A percentile compares a stretch with the other conserved stretches of the same genome.
Conservation (phyloP, 257 asterid species). For the Nicotiana noctiflora region DNA sequence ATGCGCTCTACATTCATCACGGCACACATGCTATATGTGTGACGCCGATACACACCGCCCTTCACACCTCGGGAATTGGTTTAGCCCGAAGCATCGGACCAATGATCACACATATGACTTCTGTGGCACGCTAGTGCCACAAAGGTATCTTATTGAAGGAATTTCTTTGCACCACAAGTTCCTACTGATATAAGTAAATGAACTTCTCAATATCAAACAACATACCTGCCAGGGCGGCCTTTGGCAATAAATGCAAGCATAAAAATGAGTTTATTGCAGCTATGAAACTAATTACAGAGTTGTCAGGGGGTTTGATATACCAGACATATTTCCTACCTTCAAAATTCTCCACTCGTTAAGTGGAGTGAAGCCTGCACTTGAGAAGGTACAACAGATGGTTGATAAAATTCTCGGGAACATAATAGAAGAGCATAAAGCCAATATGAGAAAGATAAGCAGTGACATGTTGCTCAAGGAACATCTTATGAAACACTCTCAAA, state of each 20-base stretch:
- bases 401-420: background rate
- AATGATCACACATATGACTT: too few relatives aligned
- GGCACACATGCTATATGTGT: too few relatives aligned
- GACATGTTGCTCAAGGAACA: background rate
- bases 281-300: background rate
- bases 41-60: too few relatives aligned
- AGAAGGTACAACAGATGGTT: background rate
- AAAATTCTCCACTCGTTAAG: background rate
- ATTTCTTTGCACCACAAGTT: background rate
- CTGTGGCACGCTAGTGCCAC: too few relatives aligned
- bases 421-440: background rate
- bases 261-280: background rate
- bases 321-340: background rate
- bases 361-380: background rate
- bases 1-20: too few relatives aligned
- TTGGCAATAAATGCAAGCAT: background rate
- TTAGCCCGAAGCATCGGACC: too few relatives aligned
- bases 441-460: background rate
- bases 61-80: too few relatives aligned
- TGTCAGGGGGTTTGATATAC: background rate
- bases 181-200: background rate
- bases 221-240: background rate
- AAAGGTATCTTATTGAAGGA: background rate
- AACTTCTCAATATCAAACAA: background rate
- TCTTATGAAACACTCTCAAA: background rate